These are phyloP conservation scores for Spencermartinsiella europaea DNA, from an alignment of 805 yeast genomes.

Conservation along the genomic window DNA sequence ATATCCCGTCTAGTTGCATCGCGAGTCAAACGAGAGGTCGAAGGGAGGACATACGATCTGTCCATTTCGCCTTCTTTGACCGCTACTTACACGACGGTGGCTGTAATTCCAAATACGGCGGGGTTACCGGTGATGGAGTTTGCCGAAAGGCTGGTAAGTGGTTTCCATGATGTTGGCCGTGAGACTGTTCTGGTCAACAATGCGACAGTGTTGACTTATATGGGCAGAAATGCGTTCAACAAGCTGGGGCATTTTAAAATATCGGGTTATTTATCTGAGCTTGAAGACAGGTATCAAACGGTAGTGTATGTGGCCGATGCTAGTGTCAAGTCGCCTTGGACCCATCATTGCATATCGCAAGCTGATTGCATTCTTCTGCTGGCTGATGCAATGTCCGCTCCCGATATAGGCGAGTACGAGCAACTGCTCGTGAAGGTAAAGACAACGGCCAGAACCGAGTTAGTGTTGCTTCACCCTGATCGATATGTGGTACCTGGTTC, in stretches of 20 bases:
- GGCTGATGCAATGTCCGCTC: conserved; percentile 74
- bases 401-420: conserved; percentile 83
- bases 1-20: conserved; percentile 83
- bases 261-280: conserved; percentile 82
- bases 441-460: conserved; percentile 82
- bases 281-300: conserved; percentile 86
- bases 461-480: conserved; percentile 79
- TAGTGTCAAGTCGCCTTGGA: conserved; percentile 78
- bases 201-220: conserved; percentile 67
- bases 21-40: conserved; percentile 26
- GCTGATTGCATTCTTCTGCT: conserved; percentile 89
- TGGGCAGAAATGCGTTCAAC: conserved; percentile 92
- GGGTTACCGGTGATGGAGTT: conserved; percentile 87
- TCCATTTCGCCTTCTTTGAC: neutral
- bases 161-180: conserved; percentile 67
- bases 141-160: conserved; percentile 65
- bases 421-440: conserved; percentile 64
- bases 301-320: conserved; percentile 88
- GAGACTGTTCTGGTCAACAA: conserved; percentile 78
- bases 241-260: conserved; percentile 78
- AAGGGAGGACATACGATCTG: neutral
- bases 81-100: conserved; percentile 63
- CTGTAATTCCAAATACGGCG: conserved; percentile 70
- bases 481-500: conserved; percentile 78
- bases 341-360: conserved; percentile 84